Conservation (phyloP, 129 eudicot species). For the Flaveria trinervia region DNA sequence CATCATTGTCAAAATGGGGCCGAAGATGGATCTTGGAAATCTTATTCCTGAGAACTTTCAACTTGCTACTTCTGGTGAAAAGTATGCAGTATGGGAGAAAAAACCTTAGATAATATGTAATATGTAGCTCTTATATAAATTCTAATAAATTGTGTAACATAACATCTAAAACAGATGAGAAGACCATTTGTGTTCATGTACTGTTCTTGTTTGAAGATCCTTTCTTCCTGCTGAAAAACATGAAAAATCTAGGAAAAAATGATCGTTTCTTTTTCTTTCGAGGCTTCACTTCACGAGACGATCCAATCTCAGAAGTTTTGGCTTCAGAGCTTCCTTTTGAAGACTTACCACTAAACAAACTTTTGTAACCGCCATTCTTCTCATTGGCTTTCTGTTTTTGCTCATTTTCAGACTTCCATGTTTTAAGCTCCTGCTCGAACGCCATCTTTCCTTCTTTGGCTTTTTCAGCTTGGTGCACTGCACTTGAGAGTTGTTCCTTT, state of each 20-base stretch:
- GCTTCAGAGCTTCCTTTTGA: neutral
- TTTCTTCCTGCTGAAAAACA: conserved; percentile 60
- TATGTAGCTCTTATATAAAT: neutral
- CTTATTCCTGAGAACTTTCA: conserved; percentile 52
- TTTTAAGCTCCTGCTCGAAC: conserved; percentile 65
- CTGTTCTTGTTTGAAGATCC: conserved; percentile 38
- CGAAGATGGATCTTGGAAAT: conserved; percentile 53
- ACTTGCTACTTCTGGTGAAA: conserved; percentile 57
- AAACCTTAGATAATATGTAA: neutral
- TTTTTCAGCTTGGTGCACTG: conserved; percentile 59
- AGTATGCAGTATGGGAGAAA: conserved; percentile 65
- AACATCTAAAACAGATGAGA: conserved; percentile 17
- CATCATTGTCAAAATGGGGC: conserved; percentile 56
- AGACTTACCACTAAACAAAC: conserved; percentile 9
- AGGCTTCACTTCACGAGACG: conserved; percentile 43
- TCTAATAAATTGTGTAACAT: conserved; percentile 15
- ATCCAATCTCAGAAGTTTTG: conserved; percentile 33
- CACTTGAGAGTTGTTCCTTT: conserved; percentile 49
- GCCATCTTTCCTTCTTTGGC: conserved; percentile 72
- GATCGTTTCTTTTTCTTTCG: conserved; percentile 57
- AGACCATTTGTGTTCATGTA: neutral
- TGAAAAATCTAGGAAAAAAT: conserved; percentile 59
- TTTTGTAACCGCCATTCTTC: conserved; percentile 12
- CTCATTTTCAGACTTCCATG: conserved; percentile 69
- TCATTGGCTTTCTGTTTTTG: conserved; percentile 51